Base-by-base conservation (phyloP, 1,139 yeast genomes). In the Kurtzmaniella quercitrusa region DNA sequence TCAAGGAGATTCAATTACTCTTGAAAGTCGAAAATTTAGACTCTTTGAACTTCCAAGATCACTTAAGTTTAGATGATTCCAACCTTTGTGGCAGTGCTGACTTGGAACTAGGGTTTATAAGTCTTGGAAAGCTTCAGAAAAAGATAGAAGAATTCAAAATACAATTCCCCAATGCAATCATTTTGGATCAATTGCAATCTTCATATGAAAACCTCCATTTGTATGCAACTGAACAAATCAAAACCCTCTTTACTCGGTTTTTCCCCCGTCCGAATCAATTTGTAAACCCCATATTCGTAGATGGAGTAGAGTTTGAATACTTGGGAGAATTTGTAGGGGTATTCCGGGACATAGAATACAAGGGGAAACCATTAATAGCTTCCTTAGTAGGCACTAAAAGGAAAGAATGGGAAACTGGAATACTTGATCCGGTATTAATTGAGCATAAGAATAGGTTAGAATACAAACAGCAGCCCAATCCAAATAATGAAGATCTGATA, bases 251-350 rank as follows among this genome's bases (percentile, higher is more conserved):
- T 41, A 12, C 43, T 12, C 37, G 41, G 16, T 53, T 57, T 37
- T 42, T 66, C 18, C 73, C 73, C 1, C 46, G 48, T 37, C 54
- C 57, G 29, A 49, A 45, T 19, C 50, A 57, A 5, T 59, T 66
- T 41, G 50, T 44, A 19, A 51, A 57, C 21, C 42, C 55, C 2
- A 51, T 52, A 12, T 38, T 48, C 14, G 50, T 60, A 34, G 50
- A 45, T 17, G 53, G 48, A 21, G 46, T 53, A 18, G 46, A 43
- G 10, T 38, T 43, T 25, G 46, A 43, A 21, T 43, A 33, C 17
- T 40, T 40, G 25, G 46, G 46, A 2, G 46, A 43, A 25, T 41
- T 37, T 34, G 37, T 37, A 12, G 25, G 37, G 2, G 39, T 43
- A 2, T 43, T 43, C 37, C 19, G 39, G 25, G 39, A 18, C 25